Conservation (phyloP, 306 rosid genomes). For the Ormosia emarginata region DNA sequence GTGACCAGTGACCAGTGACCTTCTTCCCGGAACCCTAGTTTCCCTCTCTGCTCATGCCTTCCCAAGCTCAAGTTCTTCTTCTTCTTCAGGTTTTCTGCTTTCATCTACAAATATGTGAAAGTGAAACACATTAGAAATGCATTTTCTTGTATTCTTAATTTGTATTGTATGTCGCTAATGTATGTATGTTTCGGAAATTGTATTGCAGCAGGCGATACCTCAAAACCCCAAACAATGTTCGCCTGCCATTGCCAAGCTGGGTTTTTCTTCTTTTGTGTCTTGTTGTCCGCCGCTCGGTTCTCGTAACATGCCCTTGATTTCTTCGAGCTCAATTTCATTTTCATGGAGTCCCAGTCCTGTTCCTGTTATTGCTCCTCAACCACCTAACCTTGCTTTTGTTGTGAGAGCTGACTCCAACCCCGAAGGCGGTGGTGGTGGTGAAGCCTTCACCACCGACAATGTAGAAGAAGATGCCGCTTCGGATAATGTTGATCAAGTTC, state of each 20-base stretch:
- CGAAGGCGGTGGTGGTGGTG: slow-evolving; percentile 3
- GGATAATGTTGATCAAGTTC: slow-evolving; percentile 29
- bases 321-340: background rate
- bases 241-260: slow-evolving; percentile 23
- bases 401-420: slow-evolving; percentile 58
- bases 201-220: slow-evolving; percentile 32
- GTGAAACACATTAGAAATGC: too few relatives aligned
- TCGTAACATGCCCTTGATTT: slow-evolving; percentile 29
- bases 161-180: too few relatives aligned
- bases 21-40: too few relatives aligned
- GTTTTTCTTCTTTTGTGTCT: slow-evolving; percentile 7
- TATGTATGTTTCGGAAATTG: background rate
- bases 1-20: too few relatives aligned
- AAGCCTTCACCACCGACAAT: slow-evolving; percentile 5
- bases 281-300: slow-evolving; percentile 28
- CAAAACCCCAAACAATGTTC: slow-evolving; percentile 42
- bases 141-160: too few relatives aligned
- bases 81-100: too few relatives aligned
- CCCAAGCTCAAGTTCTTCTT: too few relatives aligned
- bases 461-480: slow-evolving; percentile 7
- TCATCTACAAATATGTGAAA: too few relatives aligned
- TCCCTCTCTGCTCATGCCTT: too few relatives aligned
- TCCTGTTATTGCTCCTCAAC: slow-evolving; percentile 17
- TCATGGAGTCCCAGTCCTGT: slow-evolving; percentile 40
- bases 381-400: slow-evolving; percentile 34